Base-by-base conservation (phyloP, 495 filamentous ascomycete genomes). In the Aspergillus funiculosus region DNA sequence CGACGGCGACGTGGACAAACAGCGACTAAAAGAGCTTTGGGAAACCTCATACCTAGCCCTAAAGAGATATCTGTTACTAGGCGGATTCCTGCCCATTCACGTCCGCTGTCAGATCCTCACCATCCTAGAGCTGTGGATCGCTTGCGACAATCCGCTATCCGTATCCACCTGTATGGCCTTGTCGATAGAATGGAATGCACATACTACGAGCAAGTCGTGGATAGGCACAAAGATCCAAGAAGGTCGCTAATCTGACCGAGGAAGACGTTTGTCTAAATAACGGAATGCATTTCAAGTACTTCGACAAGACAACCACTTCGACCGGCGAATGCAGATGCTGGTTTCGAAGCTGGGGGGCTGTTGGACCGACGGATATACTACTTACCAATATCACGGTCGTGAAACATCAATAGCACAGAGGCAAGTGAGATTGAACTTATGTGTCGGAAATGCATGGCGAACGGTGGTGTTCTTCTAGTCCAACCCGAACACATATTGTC, bases 401-500 rank as follows among this genome's bases (percentile, higher is more conserved):
- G 79, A 11, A 57, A 49, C 0, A 53, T 83, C 3, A 63, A 68
- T 3, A 22, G 55, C 7, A 18, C 19, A 2, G 51, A 55, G 31
- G 53, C 44, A 8, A 20, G 34, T 2, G 31, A 37, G 4, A 29
- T 62, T 24, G 20, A 38, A 10, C n/a, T 17, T 2, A 59, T 64
- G 35, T 62, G 52, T 24, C 30, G 61, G 2, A 61, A 73, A 15
- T 85, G 82, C 48, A 72, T 60, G 60, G 22, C 22, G 0, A 50
- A 52, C 3, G 69, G 79, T 0, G 81, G 78, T 0, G 64, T 86
- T 26, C 59, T 87, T 3, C 59, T 88, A 0, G 59, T 79, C 0
- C 80, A 83, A 28, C 85, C 85, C 0, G 85, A 89, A 54, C 83
- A 89, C 45, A 58, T 86, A 0, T 69, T 87, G 0, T 88, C 84